A percentile compares a stretch with the other conserved stretches of the same genome.
These are phyloP conservation scores for Closterium sp. DNA, from an alignment of 139 green algal species.

Conservation along the genomic window DNA sequence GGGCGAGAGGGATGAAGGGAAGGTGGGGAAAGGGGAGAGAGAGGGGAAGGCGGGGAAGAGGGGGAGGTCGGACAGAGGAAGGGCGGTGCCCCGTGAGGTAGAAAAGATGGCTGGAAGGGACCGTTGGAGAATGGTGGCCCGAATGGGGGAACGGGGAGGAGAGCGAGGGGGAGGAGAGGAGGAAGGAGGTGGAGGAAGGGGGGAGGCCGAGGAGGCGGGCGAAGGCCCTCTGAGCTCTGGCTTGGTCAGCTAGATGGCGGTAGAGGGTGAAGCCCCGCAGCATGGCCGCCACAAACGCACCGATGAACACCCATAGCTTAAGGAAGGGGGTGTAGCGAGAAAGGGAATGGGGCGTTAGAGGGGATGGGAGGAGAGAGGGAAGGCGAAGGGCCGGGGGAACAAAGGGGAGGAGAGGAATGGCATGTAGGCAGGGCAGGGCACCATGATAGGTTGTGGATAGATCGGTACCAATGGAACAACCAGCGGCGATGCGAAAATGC, in stretches of 20 bases:
- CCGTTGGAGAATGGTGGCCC: background rate
- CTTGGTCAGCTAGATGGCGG: background rate
- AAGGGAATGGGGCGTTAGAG: no score
- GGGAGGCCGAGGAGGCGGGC: background rate
- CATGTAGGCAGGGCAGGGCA: background rate
- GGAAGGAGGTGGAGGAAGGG: background rate
- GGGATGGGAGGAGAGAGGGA: background rate
- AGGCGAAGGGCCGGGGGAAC: background rate
- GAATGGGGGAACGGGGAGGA: background rate
- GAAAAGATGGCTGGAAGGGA: background rate
- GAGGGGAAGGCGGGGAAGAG: conserved; percentile 10
- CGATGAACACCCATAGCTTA: background rate
- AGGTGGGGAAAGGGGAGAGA: background rate
- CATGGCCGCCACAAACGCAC: background rate
- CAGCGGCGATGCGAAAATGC: no score
- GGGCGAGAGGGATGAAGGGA: background rate
- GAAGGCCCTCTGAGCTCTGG: background rate
- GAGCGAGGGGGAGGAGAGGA: background rate
- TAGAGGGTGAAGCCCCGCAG: background rate
- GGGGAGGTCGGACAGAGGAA: background rate
- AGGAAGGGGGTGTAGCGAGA: no score
- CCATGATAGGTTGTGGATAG: no score
- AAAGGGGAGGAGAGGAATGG: background rate
- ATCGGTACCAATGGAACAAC: no score
- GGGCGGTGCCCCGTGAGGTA: background rate